These are phyloP conservation scores for Blastobotrys mokoenaii DNA, from an alignment of 805 yeast species.

Conservation along the genomic window DNA sequence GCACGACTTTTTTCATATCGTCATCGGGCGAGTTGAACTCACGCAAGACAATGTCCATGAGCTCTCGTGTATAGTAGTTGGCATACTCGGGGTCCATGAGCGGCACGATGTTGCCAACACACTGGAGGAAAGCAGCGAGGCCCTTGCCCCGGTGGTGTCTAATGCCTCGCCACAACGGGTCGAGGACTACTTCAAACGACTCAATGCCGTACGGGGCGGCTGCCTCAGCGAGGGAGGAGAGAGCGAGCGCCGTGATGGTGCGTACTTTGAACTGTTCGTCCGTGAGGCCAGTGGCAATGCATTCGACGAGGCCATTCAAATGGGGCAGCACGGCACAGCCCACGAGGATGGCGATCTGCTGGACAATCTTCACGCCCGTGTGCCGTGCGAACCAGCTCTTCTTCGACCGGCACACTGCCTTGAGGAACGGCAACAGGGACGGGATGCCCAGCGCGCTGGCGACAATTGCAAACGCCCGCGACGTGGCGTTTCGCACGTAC, in stretches of 20 bases:
- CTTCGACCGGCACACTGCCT: constrained; percentile 68
- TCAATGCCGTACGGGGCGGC: constrained; percentile 86
- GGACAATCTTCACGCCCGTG: constrained; percentile 70
- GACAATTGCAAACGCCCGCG: constrained; percentile 76
- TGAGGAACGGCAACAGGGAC: constrained; percentile 65
- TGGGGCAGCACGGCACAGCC: constrained; percentile 75
- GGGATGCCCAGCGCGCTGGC: constrained; percentile 72
- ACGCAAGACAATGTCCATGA: constrained; percentile 55
- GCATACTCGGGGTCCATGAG: constrained; percentile 81
- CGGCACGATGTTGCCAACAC: constrained; percentile 75
- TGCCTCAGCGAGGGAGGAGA: constrained; percentile 71
- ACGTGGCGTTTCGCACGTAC: constrained; percentile 63
- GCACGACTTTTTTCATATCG: constrained; percentile 70
- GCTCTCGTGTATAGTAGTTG: constrained; percentile 65
- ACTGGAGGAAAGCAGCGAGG: constrained; percentile 65
- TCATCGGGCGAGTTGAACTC: constrained; percentile 81
- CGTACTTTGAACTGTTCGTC: constrained; percentile 67
- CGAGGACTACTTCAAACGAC: constrained; percentile 65
- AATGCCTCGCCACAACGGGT: constrained; percentile 75
- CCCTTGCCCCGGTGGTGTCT: constrained; percentile 68
- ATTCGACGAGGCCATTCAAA: constrained; percentile 53
- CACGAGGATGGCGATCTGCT: constrained; percentile 58
- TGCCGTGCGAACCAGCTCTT: constrained; percentile 78
- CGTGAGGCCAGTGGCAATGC: constrained; percentile 47
- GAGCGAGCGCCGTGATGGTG: constrained; percentile 59